phyloP scores from a whole-genome alignment of 2,329 filamentous ascomycete genomes.

The Fonsecaea monophora region DNA sequence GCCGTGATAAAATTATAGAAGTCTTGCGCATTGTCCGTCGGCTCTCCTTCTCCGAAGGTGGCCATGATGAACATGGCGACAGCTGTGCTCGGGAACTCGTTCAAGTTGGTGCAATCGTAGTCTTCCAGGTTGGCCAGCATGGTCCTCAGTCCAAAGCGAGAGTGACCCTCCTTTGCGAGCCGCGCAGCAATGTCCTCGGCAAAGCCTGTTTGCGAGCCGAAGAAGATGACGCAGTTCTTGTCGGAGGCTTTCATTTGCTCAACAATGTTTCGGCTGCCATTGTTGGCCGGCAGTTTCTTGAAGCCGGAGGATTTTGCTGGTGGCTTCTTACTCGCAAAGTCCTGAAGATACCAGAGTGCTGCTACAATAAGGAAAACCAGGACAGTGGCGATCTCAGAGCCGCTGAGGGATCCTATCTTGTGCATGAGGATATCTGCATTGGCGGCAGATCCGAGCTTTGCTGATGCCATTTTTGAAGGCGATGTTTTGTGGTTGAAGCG shows the following conservation, averaged over 20 bases:
- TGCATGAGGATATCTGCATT: background rate
- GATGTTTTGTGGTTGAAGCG: background rate
- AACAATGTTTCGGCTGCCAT: background rate
- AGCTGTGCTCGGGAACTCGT: slow-evolving; percentile 85
- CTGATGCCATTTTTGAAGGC: background rate
- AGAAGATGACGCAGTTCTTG: slow-evolving; percentile 99
- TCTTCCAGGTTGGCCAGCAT: slow-evolving; percentile 99
- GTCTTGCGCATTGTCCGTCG: slow-evolving; percentile 96
- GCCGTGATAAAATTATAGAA: slow-evolving; percentile 94
- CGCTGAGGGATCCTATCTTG: background rate
- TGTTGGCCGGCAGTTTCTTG: background rate
- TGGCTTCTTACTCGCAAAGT: background rate
- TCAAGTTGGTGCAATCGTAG: slow-evolving; percentile 94
- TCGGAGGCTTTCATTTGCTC: slow-evolving; percentile 91
- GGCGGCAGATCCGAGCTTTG: background rate
- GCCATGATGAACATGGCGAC: slow-evolving; percentile 93
- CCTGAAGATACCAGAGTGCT: background rate
- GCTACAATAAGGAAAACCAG: background rate
- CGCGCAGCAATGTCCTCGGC: slow-evolving; percentile 97
- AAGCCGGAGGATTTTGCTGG: background rate
- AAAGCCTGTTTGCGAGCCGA: slow-evolving; percentile 96
- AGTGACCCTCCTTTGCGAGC: slow-evolving; percentile 95
- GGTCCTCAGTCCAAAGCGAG: slow-evolving; percentile 92
- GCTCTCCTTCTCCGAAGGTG: slow-evolving; percentile 97
- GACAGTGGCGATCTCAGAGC: background rate